phyloP scores from a whole-genome alignment of 2,329 filamentous ascomycete genomes.

The Colletotrichum falcatum region DNA sequence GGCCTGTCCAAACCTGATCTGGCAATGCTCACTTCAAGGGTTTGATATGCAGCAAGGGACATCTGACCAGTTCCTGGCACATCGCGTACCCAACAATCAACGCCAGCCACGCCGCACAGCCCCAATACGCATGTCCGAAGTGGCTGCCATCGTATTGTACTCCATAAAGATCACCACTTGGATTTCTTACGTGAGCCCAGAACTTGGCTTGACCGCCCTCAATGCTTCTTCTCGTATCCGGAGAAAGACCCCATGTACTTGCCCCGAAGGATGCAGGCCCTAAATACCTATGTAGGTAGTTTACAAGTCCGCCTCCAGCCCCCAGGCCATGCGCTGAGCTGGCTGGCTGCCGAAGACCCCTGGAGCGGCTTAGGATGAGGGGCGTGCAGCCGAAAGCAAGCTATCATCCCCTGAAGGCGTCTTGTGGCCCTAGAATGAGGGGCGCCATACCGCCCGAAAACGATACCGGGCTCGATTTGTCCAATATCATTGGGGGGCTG shows the following conservation, averaged over 20 bases:
- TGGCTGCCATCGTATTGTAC: slow-evolving; percentile 14
- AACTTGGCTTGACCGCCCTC: slow-evolving; percentile 2
- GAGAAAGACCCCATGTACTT: not conserved
- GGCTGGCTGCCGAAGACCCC: slow-evolving; percentile 30
- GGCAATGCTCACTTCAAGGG: not conserved
- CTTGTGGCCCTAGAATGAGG: slow-evolving; percentile 32
- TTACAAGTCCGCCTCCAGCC: not conserved
- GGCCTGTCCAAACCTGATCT: not conserved
- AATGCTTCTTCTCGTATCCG: slow-evolving; percentile 30
- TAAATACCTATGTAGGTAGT: too few relatives aligned
- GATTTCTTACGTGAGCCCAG: slow-evolving; percentile 36
- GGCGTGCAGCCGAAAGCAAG: slow-evolving; percentile 34
- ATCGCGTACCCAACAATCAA: slow-evolving; percentile 9
- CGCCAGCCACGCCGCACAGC: slow-evolving; percentile 37
- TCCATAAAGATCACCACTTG: slow-evolving; percentile 5
- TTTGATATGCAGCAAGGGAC: not conserved
- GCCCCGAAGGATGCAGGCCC: slow-evolving; percentile 10
- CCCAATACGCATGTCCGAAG: slow-evolving; percentile 10
- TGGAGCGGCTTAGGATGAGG: slow-evolving; percentile 35
- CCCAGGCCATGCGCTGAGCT: slow-evolving; percentile 24
- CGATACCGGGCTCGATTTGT: slow-evolving; percentile 8
- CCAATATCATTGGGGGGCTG: slow-evolving; percentile 32
- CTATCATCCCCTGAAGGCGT: slow-evolving; percentile 36
- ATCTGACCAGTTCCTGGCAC: slow-evolving; percentile 6
- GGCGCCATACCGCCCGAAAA: slow-evolving; percentile 33